Evolutionary conservation across 2,329 filamentous ascomycete species (phyloP).

Genomic region (Didymella sp.): DNA sequence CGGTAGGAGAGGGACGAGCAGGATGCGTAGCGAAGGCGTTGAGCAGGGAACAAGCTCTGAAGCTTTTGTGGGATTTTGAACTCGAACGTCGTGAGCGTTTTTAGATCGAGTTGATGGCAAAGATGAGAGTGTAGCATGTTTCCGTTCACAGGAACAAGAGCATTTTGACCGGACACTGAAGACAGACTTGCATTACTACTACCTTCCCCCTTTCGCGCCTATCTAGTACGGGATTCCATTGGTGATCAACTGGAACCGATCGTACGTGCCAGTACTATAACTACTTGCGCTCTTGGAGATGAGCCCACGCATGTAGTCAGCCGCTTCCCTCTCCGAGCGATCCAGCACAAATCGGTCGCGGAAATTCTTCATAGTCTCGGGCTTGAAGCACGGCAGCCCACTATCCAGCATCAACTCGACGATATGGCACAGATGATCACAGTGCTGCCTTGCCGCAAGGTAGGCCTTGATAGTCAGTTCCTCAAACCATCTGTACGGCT

Average conservation of each 20-base stretch:
- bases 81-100: neutral
- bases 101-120: neutral
- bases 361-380: slow-evolving; percentile 92
- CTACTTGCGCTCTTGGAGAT: slow-evolving; percentile 90
- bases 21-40: neutral
- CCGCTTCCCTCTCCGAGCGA: slow-evolving; percentile 88
- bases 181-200: neutral
- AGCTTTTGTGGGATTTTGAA: neutral
- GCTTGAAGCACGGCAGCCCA: slow-evolving; percentile 96
- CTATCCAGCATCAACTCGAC: slow-evolving; percentile 95
- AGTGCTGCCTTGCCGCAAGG: slow-evolving; percentile 83
- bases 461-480: slow-evolving; percentile 96
- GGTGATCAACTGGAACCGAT: slow-evolving; percentile 96
- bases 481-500: slow-evolving; percentile 95
- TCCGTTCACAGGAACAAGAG: neutral
- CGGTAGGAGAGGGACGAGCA: neutral
- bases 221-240: slow-evolving; percentile 92
- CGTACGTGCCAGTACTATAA: slow-evolving; percentile 92
- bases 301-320: slow-evolving; percentile 89
- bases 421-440: slow-evolving; percentile 86
- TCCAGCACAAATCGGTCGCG: slow-evolving; percentile 91
- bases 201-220: neutral
- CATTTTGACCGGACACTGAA: neutral
- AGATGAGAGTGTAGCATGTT: neutral
- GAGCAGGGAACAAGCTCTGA: neutral